A percentile compares a stretch with the other conserved stretches of the same genome.
Conservation (phyloP, 768 basidiomycete genomes). For the Xerocomellus chrysenteron region DNA sequence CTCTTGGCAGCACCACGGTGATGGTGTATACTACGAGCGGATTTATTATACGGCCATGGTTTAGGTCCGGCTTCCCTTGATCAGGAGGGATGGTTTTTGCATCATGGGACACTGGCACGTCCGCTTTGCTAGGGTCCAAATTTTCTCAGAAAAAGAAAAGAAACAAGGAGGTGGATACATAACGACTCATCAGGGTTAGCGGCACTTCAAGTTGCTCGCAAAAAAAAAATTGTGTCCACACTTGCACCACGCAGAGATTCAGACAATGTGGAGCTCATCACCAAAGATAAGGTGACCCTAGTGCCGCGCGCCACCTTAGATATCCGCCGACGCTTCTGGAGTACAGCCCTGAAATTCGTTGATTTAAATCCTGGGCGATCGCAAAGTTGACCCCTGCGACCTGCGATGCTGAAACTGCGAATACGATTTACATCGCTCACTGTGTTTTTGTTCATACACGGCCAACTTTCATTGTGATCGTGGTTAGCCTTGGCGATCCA, state of each 20-base stretch:
- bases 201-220: too few species aligned
- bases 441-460: too few species aligned
- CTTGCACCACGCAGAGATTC: too few species aligned
- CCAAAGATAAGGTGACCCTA: neutral
- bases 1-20: neutral
- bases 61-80: neutral
- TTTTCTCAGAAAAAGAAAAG: neutral
- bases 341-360: too few species aligned
- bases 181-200: neutral
- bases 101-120: neutral
- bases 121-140: neutral
- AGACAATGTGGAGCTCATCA: neutral
- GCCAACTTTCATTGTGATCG: too few species aligned
- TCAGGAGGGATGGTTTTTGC: neutral
- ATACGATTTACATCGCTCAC: neutral
- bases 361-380: neutral
- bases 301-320: too few species aligned
- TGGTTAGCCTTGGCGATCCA: too few species aligned
- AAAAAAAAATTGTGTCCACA: too few species aligned
- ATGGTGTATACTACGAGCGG: neutral
- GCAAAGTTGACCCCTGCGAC: neutral
- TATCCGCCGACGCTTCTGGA: neutral
- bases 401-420: neutral
- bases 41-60: neutral
- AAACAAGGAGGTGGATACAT: neutral